Evolutionary conservation across 768 basidiomycete genomes (phyloP), one percentile per base, ranked within the genome.

Genomic region (Mrakia gelida): DNA sequence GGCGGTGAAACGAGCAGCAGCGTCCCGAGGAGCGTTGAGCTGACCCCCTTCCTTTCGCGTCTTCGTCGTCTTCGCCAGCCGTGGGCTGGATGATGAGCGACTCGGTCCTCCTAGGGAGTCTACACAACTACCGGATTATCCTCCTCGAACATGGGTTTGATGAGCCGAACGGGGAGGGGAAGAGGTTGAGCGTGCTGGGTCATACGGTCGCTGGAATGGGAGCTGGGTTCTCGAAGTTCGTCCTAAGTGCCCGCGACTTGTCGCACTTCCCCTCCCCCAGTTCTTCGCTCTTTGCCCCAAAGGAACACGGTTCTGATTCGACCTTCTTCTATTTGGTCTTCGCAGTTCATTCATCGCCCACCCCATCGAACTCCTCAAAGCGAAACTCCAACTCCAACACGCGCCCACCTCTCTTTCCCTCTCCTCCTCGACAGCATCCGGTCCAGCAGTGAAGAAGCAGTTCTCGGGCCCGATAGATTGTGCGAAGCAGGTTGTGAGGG

Each of bases 331-430:
- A 5, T 9, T 43, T n/a, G 38, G 38, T 0, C 43, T n/a, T 45
- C 67, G 26, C 80, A 92, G 91, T 81, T 88, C 91, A 18, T 76
- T 90, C 26, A 84, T 92, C 38, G 91, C 92, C 8, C 92, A 91
- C 21, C 92, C 92, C 0, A 88, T 93, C 54, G 92, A 94, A 83
- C 87, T 90, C 75, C 85, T 94, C 79, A 94, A 94, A 88, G 89
- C 90, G 87, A 81, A 82, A 80, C 80, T 84, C 23, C 83, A 84
- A 73, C 62, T 84, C 7, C 84, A 84, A 65, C 81, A 81, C 32
- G 82, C 82, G 13, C 82, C 79, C n/a, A 75, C 68, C 56, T 43
- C 75, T 26, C 59, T 67, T 18, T 61, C 56, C 70, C 68, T 38
- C 38, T 26, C 49, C 87, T 90, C 83, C 87, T 86, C 75, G 83